Conservation (phyloP, 2,329 filamentous ascomycete genomes). For the Diaporthe destruens region DNA sequence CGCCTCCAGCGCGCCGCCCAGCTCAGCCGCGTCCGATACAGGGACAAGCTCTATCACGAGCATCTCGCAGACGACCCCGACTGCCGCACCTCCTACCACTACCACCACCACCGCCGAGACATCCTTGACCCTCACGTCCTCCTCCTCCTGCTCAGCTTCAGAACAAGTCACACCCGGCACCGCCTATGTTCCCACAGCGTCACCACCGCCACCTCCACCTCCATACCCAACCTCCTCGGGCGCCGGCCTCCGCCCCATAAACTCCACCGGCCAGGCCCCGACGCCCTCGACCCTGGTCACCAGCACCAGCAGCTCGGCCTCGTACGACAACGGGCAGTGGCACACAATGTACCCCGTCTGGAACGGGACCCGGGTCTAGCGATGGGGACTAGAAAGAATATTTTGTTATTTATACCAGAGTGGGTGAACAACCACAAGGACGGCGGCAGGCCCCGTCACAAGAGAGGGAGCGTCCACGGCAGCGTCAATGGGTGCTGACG, state of each 20-base stretch:
- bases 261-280: constrained; percentile 14
- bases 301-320: not conserved
- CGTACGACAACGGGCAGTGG: constrained; percentile 41
- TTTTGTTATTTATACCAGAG: no score
- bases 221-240: constrained; percentile 31
- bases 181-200: not conserved
- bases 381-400: no score
- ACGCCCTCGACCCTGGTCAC: constrained; percentile 38
- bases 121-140: not conserved
- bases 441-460: not conserved
- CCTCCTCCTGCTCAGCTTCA: constrained; percentile 9
- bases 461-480: not conserved
- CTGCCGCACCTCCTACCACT: not conserved
- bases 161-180: not conserved
- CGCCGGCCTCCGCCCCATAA: not conserved
- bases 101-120: not conserved
- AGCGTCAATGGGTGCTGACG: not conserved
- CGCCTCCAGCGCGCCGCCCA: not conserved
- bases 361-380: constrained; percentile 35
- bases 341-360: constrained; percentile 39
- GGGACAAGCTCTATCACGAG: not conserved
- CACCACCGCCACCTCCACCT: constrained; percentile 28
- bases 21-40: not conserved
- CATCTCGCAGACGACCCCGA: not conserved
- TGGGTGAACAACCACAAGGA: not conserved